These are phyloP conservation scores for Bipolaris oryzae DNA, from an alignment of 2,329 filamentous ascomycete genomes.

Conservation along the genomic window DNA sequence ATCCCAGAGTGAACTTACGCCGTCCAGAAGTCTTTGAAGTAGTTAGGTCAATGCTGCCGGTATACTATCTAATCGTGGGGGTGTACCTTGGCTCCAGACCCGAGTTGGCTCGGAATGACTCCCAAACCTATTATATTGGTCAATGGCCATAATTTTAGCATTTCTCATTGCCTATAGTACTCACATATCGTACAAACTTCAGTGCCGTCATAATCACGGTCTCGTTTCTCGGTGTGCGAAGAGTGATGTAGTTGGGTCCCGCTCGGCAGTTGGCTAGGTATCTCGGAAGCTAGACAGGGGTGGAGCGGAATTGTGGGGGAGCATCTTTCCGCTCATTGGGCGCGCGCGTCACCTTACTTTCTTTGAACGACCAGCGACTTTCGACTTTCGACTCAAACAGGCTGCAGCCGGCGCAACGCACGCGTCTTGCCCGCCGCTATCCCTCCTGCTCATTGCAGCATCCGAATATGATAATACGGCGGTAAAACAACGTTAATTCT, in stretches of 20 bases:
- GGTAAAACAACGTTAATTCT: conserved; percentile 13
- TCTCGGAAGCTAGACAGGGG: conserved; percentile 26
- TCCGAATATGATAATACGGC: conserved; percentile 44
- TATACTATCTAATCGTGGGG: not conserved
- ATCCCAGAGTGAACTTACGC: conserved; percentile 37
- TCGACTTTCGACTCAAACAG: conserved; percentile 11
- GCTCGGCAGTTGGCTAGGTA: conserved; percentile 25
- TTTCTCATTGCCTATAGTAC: conserved; percentile 27
- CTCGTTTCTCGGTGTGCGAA: conserved; percentile 7
- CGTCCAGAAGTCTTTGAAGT: conserved; percentile 49
- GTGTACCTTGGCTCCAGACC: conserved; percentile 84
- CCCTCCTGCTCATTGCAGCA: not conserved
- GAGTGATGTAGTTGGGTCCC: conserved; percentile 32
- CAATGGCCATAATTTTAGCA: conserved; percentile 11
- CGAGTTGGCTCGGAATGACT: conserved; percentile 83
- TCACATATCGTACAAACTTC: conserved; percentile 69
- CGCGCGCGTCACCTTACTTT: conserved; percentile 32
- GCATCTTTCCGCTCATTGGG: conserved; percentile 28
- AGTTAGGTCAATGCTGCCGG: not conserved
- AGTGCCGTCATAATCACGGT: conserved; percentile 52
- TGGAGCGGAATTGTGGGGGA: conserved; percentile 27
- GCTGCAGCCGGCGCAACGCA: conserved; percentile 10
- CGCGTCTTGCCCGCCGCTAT: conserved; percentile 18
- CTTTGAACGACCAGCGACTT: conserved; percentile 12
- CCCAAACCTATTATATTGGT: conserved; percentile 68